These are phyloP conservation scores for Eucalyptus polyanthemos DNA, from an alignment of 345 rosid genomes.

Conservation along the genomic window DNA sequence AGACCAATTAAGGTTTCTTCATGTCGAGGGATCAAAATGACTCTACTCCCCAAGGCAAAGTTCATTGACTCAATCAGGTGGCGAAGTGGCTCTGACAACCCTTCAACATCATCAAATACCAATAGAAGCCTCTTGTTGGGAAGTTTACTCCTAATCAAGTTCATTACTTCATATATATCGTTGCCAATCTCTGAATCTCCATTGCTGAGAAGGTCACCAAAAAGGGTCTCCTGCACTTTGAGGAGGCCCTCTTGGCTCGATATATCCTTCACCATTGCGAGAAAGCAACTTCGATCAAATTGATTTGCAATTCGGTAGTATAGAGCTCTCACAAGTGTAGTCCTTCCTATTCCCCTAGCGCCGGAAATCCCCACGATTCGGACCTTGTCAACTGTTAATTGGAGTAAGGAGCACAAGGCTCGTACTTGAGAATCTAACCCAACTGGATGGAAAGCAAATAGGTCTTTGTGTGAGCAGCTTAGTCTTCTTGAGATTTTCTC, in stretches of 20 bases:
- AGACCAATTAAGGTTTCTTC: not conserved
- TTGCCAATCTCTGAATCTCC: not conserved
- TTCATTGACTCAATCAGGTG: not conserved
- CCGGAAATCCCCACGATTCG: not conserved
- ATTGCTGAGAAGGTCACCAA: not conserved
- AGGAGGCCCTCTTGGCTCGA: not conserved
- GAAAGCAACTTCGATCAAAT: not conserved
- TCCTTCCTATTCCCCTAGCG: not conserved
- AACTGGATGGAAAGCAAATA: not conserved
- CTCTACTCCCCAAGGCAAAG: not conserved
- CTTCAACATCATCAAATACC: not conserved
- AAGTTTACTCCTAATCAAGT: not conserved
- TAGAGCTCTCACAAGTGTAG: not conserved
- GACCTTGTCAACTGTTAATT: not conserved
- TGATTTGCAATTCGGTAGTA: not conserved
- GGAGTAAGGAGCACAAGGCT: not conserved
- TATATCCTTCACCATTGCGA: not conserved
- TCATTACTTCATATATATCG: not conserved
- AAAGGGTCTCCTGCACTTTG: not conserved
- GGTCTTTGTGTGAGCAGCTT: not conserved
- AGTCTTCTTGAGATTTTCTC: not conserved
- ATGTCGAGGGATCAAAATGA: not conserved
- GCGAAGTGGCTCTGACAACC: not conserved
- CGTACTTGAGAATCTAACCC: not conserved
- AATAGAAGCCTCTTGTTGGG: not conserved